phyloP scores from a whole-genome alignment of 1,284 basidiomycete species.

The Porodaedalea pini region DNA sequence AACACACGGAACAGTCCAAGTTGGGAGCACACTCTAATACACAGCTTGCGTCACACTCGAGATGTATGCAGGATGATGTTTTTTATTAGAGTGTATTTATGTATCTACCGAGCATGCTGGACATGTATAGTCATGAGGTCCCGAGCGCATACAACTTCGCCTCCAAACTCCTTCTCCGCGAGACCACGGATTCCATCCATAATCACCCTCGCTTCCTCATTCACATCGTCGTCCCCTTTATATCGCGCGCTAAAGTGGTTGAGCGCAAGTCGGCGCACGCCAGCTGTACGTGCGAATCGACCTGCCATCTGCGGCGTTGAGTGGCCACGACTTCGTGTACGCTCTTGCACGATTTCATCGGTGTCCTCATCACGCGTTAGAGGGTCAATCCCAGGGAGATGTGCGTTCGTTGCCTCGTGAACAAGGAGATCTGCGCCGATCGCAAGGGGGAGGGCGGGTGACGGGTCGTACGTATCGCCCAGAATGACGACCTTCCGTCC shows the following conservation, averaged over 20 bases:
- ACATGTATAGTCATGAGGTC: conserved; percentile 71
- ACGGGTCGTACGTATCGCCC: conserved; percentile 80
- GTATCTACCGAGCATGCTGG: conserved; percentile 15
- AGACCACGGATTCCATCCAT: conserved; percentile 61
- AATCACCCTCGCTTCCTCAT: conserved; percentile 43
- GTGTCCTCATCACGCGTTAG: conserved; percentile 56
- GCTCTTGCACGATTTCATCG: conserved; percentile 58
- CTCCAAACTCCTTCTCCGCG: conserved; percentile 50
- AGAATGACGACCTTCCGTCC: conserved; percentile 77
- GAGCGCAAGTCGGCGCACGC: conserved; percentile 66
- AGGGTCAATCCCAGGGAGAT: conserved; percentile 66
- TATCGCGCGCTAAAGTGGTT: conserved; percentile 77
- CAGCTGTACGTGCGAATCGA: conserved; percentile 68
- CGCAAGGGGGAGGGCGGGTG: conserved; percentile 55
- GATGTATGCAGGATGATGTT: too few species aligned
- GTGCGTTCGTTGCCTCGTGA: conserved; percentile 91
- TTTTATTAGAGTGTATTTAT: not conserved
- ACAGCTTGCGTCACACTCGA: too few species aligned
- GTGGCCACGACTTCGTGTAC: conserved; percentile 79
- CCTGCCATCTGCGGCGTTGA: conserved; percentile 93
- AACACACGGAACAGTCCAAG: too few species aligned
- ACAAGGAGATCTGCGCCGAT: conserved; percentile 62
- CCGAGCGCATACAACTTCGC: conserved; percentile 60
- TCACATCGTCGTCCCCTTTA: conserved; percentile 49
- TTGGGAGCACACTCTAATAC: too few species aligned